These are phyloP conservation scores for Tetradesmus lagerheimii DNA, from an alignment of 139 green algal species.

Conservation along the genomic window DNA sequence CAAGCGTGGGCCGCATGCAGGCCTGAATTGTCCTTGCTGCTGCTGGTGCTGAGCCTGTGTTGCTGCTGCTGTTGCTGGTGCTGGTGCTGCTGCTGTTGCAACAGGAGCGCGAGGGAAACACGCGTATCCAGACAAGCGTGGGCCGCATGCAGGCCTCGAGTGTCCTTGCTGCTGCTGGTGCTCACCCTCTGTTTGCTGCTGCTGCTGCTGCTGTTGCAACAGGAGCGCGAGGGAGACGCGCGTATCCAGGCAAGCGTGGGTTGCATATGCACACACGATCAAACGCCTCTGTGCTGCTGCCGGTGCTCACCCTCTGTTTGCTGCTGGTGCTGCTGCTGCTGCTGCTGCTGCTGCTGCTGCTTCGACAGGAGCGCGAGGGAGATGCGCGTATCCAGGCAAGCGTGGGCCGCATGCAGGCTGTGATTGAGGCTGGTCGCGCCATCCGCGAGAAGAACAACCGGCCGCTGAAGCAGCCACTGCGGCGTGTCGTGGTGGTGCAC, in stretches of 20 bases:
- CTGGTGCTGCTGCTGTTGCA: slow-evolving; percentile 2
- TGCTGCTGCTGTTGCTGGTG: background rate
- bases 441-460: slow-evolving; percentile 87
- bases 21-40: too few relatives aligned
- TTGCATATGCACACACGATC: too few relatives aligned
- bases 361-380: slow-evolving; percentile 55
- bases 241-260: too few relatives aligned
- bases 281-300: too few relatives aligned
- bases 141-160: background rate
- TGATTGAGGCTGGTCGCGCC: slow-evolving; percentile 91
- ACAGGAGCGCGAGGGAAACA: too few relatives aligned
- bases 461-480: slow-evolving; percentile 91
- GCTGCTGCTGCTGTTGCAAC: slow-evolving; percentile 9
- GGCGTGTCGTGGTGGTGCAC: slow-evolving; percentile 86
- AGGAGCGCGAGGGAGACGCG: too few relatives aligned
- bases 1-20: background rate
- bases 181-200: background rate
- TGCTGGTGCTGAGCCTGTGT: background rate
- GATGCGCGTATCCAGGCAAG: slow-evolving; percentile 82
- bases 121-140: too few relatives aligned
- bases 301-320: too few relatives aligned
- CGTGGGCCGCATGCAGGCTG: slow-evolving; percentile 91
- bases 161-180: too few relatives aligned
- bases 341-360: too few relatives aligned
- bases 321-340: background rate